Evolutionary conservation across 208 protist species (phyloP), one percentile per base, ranked within the genome.

Genomic region (Leishmania arabica): DNA sequence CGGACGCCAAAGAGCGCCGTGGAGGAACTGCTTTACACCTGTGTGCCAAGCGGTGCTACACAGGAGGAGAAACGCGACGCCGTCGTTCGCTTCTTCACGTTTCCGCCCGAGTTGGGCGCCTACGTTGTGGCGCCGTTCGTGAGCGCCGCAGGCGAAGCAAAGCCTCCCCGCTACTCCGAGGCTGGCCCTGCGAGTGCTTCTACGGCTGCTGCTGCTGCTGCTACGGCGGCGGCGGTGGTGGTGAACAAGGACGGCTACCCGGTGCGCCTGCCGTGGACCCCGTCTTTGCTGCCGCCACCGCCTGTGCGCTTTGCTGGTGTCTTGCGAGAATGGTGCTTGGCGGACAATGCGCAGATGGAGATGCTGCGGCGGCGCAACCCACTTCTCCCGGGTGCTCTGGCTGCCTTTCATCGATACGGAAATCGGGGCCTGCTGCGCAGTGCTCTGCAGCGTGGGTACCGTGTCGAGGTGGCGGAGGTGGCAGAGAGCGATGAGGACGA

Each of bases 371-470:
- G 73, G n/a, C 76, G 85, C 69, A 83, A 91, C 62, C 88, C 89
- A 19, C 84, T 89, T 37, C 73, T 96, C 34, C 85, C 85, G 13
- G 91, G 90, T 47, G 81, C 86, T 13, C 74, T 96, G 49, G 70
- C 40, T 27, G 89, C 83, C 17, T 84, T 93, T 21, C 89, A 94
- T 54, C 93, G 93, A 9, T 90, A 94, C 72, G 79, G 87, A 40
- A 89, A 95, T 69, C 85, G 91, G 31, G 85, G 87, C 2, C 72
- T 96, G 75, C 49, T 96, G 77, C 91, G 93, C n/a, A 78, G 86
- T 37, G 82, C 91, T 31, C 78, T 95, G 60, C 90, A 92, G 37
- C 87, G 90, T 11, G 93, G 93, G 15, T 76, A 83, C 49, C 78
- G 77, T 64, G 75, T 95, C 7, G 82, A 91, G 47, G 69, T 88